Evolutionary conservation across 208 protist species (phyloP).

Genomic region (Herpetomonas samuelpessoai): DNA sequence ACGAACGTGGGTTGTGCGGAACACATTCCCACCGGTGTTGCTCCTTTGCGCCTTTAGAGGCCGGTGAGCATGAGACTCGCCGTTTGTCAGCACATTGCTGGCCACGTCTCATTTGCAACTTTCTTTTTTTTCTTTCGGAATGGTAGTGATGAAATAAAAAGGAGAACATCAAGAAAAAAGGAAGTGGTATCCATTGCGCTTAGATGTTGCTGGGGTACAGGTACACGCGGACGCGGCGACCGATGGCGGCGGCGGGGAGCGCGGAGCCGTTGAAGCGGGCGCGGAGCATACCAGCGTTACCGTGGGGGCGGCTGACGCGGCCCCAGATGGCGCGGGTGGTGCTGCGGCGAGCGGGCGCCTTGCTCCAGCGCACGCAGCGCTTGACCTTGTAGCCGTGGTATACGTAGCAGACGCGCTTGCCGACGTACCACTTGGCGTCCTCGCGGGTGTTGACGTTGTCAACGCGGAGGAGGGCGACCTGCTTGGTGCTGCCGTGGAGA

Average conservation of each 20-base stretch:
- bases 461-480: constrained; percentile 95
- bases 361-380: constrained; percentile 88
- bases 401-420: constrained; percentile 98
- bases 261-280: constrained; percentile 96
- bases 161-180: no score
- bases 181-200: no score
- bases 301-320: constrained; percentile 96
- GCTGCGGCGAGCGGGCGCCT: constrained; percentile 87
- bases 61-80: no score
- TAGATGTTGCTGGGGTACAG: constrained; percentile 98
- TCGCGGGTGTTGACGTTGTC: constrained; percentile 96
- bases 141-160: no score
- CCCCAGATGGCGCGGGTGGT: constrained; percentile 97
- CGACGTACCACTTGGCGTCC: constrained; percentile 98
- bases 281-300: constrained; percentile 96
- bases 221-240: constrained; percentile 96
- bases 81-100: no score
- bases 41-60: no score
- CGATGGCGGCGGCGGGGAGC: constrained; percentile 96
- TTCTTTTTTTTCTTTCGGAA: no score
- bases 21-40: no score
- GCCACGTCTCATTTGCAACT: no score
- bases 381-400: constrained; percentile 96
- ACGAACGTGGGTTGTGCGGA: no score
- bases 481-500: constrained; percentile 92